Percentiles rank a stretch among this genome's conserved stretches.
These are phyloP conservation scores for Colletotrichum lupini DNA, from an alignment of 2,329 filamentous ascomycete species.

Conservation along the genomic window DNA sequence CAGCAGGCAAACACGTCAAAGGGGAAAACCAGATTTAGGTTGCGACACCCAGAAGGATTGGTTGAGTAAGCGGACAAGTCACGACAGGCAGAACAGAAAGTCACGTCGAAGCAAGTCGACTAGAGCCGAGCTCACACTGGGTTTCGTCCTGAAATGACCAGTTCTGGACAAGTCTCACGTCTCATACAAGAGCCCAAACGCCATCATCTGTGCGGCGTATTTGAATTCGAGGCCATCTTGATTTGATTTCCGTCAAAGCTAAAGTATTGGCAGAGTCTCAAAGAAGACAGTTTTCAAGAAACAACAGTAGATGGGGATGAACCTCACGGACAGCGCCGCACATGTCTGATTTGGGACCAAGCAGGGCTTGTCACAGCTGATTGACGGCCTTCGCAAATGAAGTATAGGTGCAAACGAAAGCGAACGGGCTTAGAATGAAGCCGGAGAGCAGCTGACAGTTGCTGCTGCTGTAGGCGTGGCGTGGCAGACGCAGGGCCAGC, in stretches of 20 bases:
- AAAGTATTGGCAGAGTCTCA: conserved; percentile 3
- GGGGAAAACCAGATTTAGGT: conserved; percentile 1
- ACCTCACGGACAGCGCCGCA: conserved; percentile 12
- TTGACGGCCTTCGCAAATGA: neutral
- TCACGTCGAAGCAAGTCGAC: neutral
- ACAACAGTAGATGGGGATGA: conserved; percentile 16
- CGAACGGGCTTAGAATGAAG: neutral
- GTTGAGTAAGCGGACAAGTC: conserved; percentile 2
- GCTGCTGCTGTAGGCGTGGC: neutral
- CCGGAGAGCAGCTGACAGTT: neutral
- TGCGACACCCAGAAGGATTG: neutral
- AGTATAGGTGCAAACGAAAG: neutral
- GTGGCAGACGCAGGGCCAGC: neutral
- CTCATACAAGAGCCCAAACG: conserved; percentile 34
- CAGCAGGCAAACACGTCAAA: neutral
- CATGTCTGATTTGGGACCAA: conserved; percentile 10
- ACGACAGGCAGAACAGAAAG: neutral
- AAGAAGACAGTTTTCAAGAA: neutral
- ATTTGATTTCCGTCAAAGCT: conserved; percentile 10
- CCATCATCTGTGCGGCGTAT: conserved; percentile 25
- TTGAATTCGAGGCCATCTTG: conserved; percentile 13
- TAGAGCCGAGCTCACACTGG: conserved; percentile 6
- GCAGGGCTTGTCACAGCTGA: neutral
- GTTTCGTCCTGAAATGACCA: conserved; percentile 24
- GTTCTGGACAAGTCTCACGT: conserved; percentile 29